These are phyloP conservation scores for Xylaria sp. DNA, from an alignment of 2,329 filamentous ascomycete species.

Conservation along the genomic window DNA sequence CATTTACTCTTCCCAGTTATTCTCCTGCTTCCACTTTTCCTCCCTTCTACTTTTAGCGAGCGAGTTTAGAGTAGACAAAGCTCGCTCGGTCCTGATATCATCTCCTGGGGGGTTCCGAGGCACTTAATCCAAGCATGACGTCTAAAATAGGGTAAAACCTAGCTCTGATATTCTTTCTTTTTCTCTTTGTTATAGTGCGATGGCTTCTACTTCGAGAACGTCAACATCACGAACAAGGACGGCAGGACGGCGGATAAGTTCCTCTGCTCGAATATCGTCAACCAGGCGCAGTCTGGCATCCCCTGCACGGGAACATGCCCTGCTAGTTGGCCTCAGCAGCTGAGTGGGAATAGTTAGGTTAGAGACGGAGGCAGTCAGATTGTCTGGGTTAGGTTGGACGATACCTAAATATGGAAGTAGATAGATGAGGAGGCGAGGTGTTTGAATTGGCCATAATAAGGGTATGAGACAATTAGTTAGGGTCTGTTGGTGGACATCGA, in stretches of 20 bases:
- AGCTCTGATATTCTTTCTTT: not conserved
- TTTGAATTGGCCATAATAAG: not conserved
- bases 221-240: conserved; percentile 57
- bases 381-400: not conserved
- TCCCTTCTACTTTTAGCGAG: not conserved
- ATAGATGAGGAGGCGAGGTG: conserved; percentile 28
- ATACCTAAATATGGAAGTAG: not conserved
- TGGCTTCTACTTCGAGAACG: conserved; percentile 56
- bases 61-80: not conserved
- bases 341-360: conserved; percentile 44
- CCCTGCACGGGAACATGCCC: conserved; percentile 53
- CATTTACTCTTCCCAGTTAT: not conserved
- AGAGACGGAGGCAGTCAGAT: too few species aligned
- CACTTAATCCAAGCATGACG: not conserved
- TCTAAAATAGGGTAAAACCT: too few species aligned
- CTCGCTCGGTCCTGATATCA: not conserved
- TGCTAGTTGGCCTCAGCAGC: conserved; percentile 52
- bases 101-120: not conserved
- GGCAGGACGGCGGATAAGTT: conserved; percentile 53
- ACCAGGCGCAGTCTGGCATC: conserved; percentile 50
- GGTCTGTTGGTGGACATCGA: too few species aligned
- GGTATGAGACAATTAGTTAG: too few species aligned
- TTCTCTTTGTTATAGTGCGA: conserved; percentile 47
- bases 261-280: conserved; percentile 56
- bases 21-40: not conserved